Percentiles rank a stretch among this genome's conserved stretches.
Evolutionary conservation across 176 grass and related monocot species (phyloP).

Genomic region (sorghum (Sorghum bicolor)): DNA sequence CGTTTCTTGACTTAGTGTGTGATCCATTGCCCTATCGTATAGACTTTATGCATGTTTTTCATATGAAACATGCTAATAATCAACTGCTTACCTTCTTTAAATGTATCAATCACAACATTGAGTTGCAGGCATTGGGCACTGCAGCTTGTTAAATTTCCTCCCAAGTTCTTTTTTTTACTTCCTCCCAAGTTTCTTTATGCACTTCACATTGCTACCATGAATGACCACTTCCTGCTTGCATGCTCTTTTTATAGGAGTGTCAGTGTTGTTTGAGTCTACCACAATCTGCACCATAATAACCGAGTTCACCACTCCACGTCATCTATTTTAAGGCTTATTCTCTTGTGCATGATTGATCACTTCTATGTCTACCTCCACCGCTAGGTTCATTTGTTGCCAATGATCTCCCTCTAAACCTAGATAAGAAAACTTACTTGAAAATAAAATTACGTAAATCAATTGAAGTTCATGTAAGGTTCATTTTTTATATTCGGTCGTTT

Average conservation of each 20-base stretch:
- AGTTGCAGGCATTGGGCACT: neutral
- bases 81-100: neutral
- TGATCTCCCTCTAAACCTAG: neutral
- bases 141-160: neutral
- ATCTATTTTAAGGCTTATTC: neutral
- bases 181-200: neutral
- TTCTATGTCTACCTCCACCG: no score
- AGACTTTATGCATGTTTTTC: no score
- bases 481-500: neutral
- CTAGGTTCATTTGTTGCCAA: neutral
- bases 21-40: neutral
- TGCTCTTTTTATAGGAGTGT: neutral
- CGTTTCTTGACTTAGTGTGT: neutral
- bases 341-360: neutral
- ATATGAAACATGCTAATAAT: neutral
- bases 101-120: neutral
- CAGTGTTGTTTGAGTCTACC: no score
- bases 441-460: neutral
- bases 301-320: neutral
- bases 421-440: no score
- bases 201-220: neutral
- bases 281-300: no score
- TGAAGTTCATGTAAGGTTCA: neutral
- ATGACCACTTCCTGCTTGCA: neutral
- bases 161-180: no score